Evolutionary conservation across 768 basidiomycete genomes (phyloP).

Genomic region (Paxillus rubicundulus): DNA sequence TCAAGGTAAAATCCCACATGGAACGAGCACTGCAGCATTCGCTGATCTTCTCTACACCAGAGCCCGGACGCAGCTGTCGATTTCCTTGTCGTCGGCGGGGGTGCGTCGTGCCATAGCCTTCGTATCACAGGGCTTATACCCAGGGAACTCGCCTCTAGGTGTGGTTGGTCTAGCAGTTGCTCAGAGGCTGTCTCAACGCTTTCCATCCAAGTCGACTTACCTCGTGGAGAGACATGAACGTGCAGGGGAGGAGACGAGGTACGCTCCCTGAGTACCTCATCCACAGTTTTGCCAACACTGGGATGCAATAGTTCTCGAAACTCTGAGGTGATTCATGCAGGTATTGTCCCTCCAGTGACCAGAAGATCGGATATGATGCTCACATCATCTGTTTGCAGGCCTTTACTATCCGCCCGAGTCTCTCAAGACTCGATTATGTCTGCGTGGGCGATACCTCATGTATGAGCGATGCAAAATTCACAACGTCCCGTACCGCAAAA

Average conservation of each 20-base stretch:
- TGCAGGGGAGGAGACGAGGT: conserved; percentile 89
- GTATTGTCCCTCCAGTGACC: conserved; percentile 31
- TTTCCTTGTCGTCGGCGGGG: conserved; percentile 86
- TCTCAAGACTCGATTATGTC: conserved; percentile 81
- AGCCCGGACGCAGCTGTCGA: conserved; percentile 73
- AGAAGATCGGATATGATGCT: background rate
- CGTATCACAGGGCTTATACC: background rate
- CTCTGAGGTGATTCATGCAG: conserved; percentile 93
- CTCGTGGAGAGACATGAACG: conserved; percentile 75
- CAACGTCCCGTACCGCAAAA: conserved; percentile 65
- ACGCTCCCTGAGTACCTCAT: conserved; percentile 5
- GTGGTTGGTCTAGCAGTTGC: conserved; percentile 87
- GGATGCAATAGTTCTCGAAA: conserved; percentile 68
- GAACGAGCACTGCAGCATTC: background rate
- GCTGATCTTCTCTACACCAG: conserved; percentile 29
- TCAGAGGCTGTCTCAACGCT: conserved; percentile 61
- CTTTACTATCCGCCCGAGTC: conserved; percentile 83
- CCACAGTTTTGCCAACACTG: background rate
- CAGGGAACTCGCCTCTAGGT: conserved; percentile 40
- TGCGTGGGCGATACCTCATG: conserved; percentile 81
- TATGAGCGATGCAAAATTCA: conserved; percentile 69
- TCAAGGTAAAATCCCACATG: conserved; percentile 47
- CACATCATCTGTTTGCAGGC: conserved; percentile 40
- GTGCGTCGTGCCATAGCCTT: conserved; percentile 32
- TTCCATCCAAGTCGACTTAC: conserved; percentile 68